A percentile compares a stretch with the other conserved stretches of the same genome.
Conservation (phyloP, 768 basidiomycete genomes). For the Termitomyces sp. region DNA sequence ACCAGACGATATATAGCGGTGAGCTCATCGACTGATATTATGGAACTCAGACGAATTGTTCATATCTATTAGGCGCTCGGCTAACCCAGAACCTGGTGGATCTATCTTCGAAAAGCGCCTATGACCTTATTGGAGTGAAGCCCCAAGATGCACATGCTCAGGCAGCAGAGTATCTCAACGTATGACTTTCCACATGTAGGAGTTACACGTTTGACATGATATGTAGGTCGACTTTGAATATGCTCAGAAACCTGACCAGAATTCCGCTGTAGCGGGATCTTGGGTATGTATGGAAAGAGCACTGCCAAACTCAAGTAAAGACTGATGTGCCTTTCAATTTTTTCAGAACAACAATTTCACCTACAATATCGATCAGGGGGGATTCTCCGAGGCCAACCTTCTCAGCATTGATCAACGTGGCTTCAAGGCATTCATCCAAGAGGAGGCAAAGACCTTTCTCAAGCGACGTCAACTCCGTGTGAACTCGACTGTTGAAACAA, state of each 20-base stretch:
- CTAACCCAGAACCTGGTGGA: conserved; percentile 46
- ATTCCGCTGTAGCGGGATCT: conserved; percentile 57
- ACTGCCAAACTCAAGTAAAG: neutral
- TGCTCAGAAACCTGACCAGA: conserved; percentile 56
- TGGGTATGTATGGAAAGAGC: conserved; percentile 35
- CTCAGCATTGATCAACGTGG: conserved; percentile 59
- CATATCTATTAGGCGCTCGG: conserved; percentile 30
- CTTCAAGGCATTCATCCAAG: conserved; percentile 49
- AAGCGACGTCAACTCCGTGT: conserved; percentile 38
- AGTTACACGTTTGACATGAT: neutral
- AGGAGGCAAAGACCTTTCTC: conserved; percentile 53
- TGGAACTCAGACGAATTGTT: neutral
- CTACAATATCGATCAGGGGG: conserved; percentile 42
- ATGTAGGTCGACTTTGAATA: conserved; percentile 42
- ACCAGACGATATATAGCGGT: conserved; percentile 43
- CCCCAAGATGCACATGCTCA: conserved; percentile 37
- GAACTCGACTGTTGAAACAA: conserved; percentile 42
- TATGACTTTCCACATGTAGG: conserved; percentile 9
- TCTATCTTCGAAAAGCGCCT: conserved; percentile 46
- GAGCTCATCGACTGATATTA: neutral
- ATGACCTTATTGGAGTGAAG: conserved; percentile 41
- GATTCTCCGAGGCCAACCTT: conserved; percentile 49
- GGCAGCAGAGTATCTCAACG: conserved; percentile 54
- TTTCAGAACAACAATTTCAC: conserved; percentile 60
- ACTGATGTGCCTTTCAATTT: neutral